A percentile compares a stretch with the other conserved stretches of the same genome.
Evolutionary conservation across 768 basidiomycete species (phyloP).

Genomic region (Termitomyces sp.): DNA sequence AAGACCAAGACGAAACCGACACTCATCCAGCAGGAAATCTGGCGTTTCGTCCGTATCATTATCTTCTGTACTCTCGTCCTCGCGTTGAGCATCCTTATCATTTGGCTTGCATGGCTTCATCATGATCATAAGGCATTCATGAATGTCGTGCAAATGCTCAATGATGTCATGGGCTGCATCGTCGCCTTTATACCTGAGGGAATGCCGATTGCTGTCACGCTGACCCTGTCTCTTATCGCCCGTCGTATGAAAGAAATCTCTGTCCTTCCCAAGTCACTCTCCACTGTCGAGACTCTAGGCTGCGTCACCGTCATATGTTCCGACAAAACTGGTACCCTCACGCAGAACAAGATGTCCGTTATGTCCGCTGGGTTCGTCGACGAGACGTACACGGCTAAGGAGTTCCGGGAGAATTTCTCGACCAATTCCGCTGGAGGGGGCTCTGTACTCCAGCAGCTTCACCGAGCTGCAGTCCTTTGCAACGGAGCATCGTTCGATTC

Average conservation of each 20-base stretch:
- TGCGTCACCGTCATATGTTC: slow-evolving; percentile 51
- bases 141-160: slow-evolving; percentile 46
- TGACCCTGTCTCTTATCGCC: slow-evolving; percentile 36
- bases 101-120: slow-evolving; percentile 40
- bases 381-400: slow-evolving; percentile 28
- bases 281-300: slow-evolving; percentile 67
- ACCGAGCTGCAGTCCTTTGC: slow-evolving; percentile 47
- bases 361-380: slow-evolving; percentile 41
- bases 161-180: slow-evolving; percentile 50
- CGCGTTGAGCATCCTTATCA: slow-evolving; percentile 42
- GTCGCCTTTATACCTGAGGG: slow-evolving; percentile 47
- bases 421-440: slow-evolving; percentile 3
- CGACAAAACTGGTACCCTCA: slow-evolving; percentile 68
- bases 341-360: slow-evolving; percentile 58
- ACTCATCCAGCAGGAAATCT: slow-evolving; percentile 44
- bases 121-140: slow-evolving; percentile 42
- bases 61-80: slow-evolving; percentile 36
- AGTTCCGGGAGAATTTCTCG: slow-evolving; percentile 15
- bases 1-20: slow-evolving; percentile 45
- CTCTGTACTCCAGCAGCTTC: slow-evolving; percentile 20
- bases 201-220: slow-evolving; percentile 50
- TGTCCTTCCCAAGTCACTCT: slow-evolving; percentile 41
- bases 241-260: slow-evolving; percentile 11
- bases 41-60: slow-evolving; percentile 52
- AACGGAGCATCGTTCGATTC: slow-evolving; percentile 54